These are phyloP conservation scores for Mallotus repandus DNA, from an alignment of 441 rosid genomes.

Conservation along the genomic window DNA sequence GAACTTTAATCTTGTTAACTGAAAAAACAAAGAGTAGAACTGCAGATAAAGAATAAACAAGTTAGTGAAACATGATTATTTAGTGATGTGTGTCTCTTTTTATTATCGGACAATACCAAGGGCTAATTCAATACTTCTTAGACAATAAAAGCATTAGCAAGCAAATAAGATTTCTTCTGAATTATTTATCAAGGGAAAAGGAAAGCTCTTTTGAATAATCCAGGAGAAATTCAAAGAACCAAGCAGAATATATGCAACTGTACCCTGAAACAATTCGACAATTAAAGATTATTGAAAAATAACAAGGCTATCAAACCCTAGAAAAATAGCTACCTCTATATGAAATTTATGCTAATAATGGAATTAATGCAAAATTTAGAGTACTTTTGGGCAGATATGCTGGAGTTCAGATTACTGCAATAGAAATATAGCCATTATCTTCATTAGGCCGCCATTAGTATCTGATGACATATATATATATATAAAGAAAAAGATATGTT, in stretches of 20 bases:
- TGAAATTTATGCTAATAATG: neutral
- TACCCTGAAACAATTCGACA: neutral
- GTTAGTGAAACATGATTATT: neutral
- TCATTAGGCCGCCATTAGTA: neutral
- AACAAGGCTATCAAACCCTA: neutral
- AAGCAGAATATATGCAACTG: neutral
- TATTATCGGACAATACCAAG: neutral
- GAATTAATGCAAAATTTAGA: neutral
- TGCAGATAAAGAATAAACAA: neutral
- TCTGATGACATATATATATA: neutral
- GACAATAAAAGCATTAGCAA: neutral
- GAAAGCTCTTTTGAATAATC: neutral
- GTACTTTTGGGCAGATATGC: neutral
- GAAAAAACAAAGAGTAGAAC: neutral
- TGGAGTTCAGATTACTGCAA: neutral
- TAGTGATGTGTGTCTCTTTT: neutral
- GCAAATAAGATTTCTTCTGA: neutral
- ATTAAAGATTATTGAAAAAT: neutral
- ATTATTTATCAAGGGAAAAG: neutral
- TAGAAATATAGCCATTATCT: neutral
- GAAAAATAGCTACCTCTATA: neutral
- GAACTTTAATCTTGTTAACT: neutral
- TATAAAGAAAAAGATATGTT: neutral
- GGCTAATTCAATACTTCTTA: neutral
- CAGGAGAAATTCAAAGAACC: neutral